Conservation (phyloP, 2,329 filamentous ascomycete species). For the Exophiala alcalophila region DNA sequence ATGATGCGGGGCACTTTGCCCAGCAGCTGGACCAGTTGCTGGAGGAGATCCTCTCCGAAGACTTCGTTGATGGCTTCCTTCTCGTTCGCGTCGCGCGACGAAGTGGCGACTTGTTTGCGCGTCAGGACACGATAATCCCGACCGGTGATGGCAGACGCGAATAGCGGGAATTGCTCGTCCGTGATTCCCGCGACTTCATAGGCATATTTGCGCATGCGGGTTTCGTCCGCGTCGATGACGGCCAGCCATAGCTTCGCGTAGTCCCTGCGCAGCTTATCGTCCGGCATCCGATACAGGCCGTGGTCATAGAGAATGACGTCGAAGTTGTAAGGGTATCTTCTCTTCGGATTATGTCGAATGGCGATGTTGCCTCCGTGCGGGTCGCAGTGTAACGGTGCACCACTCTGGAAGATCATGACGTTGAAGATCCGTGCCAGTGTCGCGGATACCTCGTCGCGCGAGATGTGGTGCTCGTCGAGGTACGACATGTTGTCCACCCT, state of each 20-base stretch:
- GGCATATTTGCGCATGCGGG: conserved; percentile 81
- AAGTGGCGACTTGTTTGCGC: conserved; percentile 48
- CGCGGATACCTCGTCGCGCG: conserved; percentile 91
- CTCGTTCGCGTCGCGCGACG: conserved; percentile 67
- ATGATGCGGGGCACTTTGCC: conserved; percentile 89
- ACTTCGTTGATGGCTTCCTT: conserved; percentile 82
- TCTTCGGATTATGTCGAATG: conserved; percentile 69
- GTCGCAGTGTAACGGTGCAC: conserved; percentile 90
- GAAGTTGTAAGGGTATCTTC: conserved; percentile 68
- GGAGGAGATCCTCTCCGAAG: conserved; percentile 81
- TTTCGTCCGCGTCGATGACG: conserved; percentile 84
- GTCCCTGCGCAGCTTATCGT: conserved; percentile 69
- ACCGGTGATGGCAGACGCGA: conserved; percentile 93
- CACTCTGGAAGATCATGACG: conserved; percentile 95
- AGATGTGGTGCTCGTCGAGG: conserved; percentile 80
- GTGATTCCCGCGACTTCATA: conserved; percentile 83
- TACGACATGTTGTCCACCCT: conserved; percentile 86
- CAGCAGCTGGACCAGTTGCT: conserved; percentile 82
- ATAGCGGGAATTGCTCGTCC: conserved; percentile 88
- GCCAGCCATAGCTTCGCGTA: conserved; percentile 98
- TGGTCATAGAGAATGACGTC: conserved; percentile 97
- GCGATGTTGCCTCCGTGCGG: conserved; percentile 96
- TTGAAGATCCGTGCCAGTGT: conserved; percentile 92
- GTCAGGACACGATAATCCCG: conserved; percentile 79
- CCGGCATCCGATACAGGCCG: conserved; percentile 91